These are phyloP conservation scores for Gnetum montanum DNA, from an alignment of 75 land plant species.

Conservation along the genomic window DNA sequence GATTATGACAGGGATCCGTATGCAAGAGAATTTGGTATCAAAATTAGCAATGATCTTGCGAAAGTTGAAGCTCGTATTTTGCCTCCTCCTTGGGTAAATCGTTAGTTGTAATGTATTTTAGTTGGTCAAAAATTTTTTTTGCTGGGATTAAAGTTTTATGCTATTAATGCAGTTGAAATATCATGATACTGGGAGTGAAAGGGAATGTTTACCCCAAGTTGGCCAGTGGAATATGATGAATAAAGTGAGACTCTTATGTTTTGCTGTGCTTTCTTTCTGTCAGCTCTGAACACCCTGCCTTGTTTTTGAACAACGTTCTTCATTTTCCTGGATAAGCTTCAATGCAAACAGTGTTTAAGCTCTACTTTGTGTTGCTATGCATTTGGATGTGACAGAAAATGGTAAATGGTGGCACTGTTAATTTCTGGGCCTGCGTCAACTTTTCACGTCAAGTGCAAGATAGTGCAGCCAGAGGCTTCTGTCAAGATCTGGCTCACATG, in stretches of 20 bases:
- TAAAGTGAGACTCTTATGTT: conserved; percentile 64
- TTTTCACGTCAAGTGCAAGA: conserved; percentile 45
- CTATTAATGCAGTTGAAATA: conserved; percentile 61
- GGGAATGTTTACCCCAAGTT: conserved; percentile 76
- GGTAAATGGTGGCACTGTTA: conserved; percentile 55
- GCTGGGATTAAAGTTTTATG: not conserved
- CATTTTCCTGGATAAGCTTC: too few species aligned
- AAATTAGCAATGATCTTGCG: conserved; percentile 62
- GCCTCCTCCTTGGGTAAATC: conserved; percentile 80
- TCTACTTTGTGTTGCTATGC: not conserved
- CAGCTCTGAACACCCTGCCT: not conserved
- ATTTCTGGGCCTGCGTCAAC: conserved; percentile 44
- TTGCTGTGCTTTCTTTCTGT: not conserved
- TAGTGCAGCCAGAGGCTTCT: conserved; percentile 26
- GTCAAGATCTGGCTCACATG: conserved; percentile 48
- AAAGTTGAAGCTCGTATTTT: conserved; percentile 83
- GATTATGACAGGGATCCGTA: conserved; percentile 67
- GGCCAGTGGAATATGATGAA: conserved; percentile 99
- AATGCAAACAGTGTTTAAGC: not conserved
- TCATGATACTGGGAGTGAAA: conserved; percentile 85
- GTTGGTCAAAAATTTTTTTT: not conserved
- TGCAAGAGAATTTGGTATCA: conserved; percentile 88
- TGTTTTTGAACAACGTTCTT: too few species aligned
- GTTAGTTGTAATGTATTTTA: not conserved
- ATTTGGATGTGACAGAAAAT: conserved; percentile 31